These are phyloP conservation scores for Wickerhamomyces xylosicus DNA, from an alignment of 805 yeast genomes.

Conservation along the genomic window DNA sequence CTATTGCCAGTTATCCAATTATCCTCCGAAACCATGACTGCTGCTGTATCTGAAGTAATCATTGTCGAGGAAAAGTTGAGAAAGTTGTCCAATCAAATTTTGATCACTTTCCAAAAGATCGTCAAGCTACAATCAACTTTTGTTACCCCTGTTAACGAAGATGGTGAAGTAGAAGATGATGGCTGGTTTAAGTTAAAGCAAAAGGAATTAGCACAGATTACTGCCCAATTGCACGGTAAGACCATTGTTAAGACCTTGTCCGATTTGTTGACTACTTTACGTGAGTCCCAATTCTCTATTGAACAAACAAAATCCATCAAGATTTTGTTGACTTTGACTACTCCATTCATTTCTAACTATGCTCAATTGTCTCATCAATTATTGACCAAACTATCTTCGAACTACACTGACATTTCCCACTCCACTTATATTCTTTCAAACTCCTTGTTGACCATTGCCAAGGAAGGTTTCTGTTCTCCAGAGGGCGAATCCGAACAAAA, in stretches of 20 bases:
- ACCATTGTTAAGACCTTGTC: conserved; percentile 27
- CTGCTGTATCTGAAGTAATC: conserved; percentile 15
- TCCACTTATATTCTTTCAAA: conserved; percentile 51
- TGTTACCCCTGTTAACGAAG: conserved; percentile 12
- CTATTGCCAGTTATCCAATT: conserved; percentile 2
- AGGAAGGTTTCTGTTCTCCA: conserved; percentile 89
- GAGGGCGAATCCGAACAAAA: conserved; percentile 51
- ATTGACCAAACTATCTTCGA: conserved; percentile 30
- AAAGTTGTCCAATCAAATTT: conserved; percentile 43
- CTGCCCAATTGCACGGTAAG: conserved; percentile 32
- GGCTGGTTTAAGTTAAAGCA: conserved; percentile 56
- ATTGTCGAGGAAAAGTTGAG: conserved; percentile 38
- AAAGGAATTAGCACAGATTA: conserved; percentile 28
- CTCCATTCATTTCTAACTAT: conserved; percentile 60
- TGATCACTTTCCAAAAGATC: conserved; percentile 59
- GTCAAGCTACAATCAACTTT: conserved; percentile 7
- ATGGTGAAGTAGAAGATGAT: conserved; percentile 28
- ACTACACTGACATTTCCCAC: conserved; percentile 46
- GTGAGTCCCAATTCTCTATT: conserved; percentile 27
- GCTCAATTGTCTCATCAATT: conserved; percentile 34
- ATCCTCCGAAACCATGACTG: neutral
- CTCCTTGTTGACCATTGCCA: conserved; percentile 50
- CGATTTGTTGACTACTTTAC: conserved; percentile 19
- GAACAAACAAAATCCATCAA: conserved; percentile 28
- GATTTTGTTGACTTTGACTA: conserved; percentile 42